These are phyloP conservation scores for Paragyromitra xinjiangensis DNA, from an alignment of 495 filamentous ascomycete genomes.

Conservation along the genomic window DNA sequence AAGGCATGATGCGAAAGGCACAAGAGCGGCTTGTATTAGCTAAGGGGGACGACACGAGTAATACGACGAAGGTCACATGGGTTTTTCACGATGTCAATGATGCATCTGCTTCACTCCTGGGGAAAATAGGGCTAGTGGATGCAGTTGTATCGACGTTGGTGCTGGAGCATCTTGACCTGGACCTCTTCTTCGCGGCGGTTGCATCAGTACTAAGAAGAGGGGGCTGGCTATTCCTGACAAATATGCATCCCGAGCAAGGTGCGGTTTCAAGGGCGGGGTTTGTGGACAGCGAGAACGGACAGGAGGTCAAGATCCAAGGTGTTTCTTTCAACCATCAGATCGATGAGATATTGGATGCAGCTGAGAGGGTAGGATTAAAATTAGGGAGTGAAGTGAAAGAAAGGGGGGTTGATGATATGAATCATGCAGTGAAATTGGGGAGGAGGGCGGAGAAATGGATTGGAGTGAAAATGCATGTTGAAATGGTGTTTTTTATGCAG, in stretches of 20 bases:
- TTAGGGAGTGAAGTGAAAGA: slow-evolving; percentile 61
- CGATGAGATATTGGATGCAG: slow-evolving; percentile 66
- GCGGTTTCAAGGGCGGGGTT: slow-evolving; percentile 72
- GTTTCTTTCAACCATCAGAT: slow-evolving; percentile 69
- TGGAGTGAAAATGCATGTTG: slow-evolving; percentile 68
- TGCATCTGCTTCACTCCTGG: slow-evolving; percentile 39
- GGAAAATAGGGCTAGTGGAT: slow-evolving; percentile 54
- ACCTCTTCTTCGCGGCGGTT: slow-evolving; percentile 66
- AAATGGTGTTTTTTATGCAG: slow-evolving; percentile 66
- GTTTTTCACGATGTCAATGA: slow-evolving; percentile 60
- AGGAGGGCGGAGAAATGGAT: slow-evolving; percentile 73
- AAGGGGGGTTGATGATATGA: slow-evolving; percentile 64
- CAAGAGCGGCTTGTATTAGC: slow-evolving; percentile 57
- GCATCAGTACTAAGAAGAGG: slow-evolving; percentile 63
- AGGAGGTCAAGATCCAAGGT: slow-evolving; percentile 70
- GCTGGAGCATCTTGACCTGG: slow-evolving; percentile 71
- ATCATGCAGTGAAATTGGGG: slow-evolving; percentile 63
- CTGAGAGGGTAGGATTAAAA: slow-evolving; percentile 65
- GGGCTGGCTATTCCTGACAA: slow-evolving; percentile 70
- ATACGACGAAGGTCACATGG: slow-evolving; percentile 51
- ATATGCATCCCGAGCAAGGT: slow-evolving; percentile 80
- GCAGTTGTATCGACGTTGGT: slow-evolving; percentile 73
- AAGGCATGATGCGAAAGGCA: slow-evolving; percentile 68
- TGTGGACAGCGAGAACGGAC: slow-evolving; percentile 64
- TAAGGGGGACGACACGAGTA: not conserved